phyloP scores from a whole-genome alignment of 495 filamentous ascomycete genomes.

The Penicilliopsis zonata region DNA sequence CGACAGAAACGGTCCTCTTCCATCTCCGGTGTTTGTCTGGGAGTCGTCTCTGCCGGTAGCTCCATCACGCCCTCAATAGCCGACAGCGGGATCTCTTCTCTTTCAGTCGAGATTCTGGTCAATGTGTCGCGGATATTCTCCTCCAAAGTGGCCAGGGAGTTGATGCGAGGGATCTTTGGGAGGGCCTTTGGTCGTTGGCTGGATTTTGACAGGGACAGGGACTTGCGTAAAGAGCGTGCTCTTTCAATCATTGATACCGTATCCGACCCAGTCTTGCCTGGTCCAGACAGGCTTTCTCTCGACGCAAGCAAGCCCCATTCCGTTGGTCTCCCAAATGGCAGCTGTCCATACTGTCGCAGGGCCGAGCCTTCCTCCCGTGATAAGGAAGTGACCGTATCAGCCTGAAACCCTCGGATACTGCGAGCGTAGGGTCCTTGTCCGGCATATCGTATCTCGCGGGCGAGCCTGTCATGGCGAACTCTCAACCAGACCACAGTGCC shows the following conservation, averaged over 20 bases:
- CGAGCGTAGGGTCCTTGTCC: slow-evolving; percentile 11
- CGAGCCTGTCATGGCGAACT: slow-evolving; percentile 27
- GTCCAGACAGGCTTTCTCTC: slow-evolving; percentile 20
- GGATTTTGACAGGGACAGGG: slow-evolving; percentile 19
- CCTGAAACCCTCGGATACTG: slow-evolving; percentile 14
- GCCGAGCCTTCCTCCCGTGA: slow-evolving; percentile 22
- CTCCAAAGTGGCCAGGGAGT: slow-evolving; percentile 19
- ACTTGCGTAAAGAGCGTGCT: slow-evolving; percentile 17
- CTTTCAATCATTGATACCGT: slow-evolving; percentile 16
- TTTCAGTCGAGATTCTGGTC: slow-evolving; percentile 7
- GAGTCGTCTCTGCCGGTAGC: slow-evolving; percentile 28
- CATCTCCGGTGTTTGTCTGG: slow-evolving; percentile 28
- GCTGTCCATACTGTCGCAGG: slow-evolving; percentile 23
- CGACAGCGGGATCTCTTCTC: slow-evolving; percentile 23
- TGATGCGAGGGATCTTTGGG: slow-evolving; percentile 12
- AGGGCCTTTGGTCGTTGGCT: slow-evolving; percentile 13
- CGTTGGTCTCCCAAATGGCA: slow-evolving; percentile 24
- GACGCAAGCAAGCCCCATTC: slow-evolving; percentile 35
- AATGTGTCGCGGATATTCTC: slow-evolving; percentile 11
- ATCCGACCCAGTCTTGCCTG: slow-evolving; percentile 11
- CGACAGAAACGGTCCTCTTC: slow-evolving; percentile 13
- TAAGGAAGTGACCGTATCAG: slow-evolving; percentile 24
- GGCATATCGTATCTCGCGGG: slow-evolving; percentile 15
- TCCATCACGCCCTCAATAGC: slow-evolving; percentile 30
- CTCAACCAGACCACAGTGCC: slow-evolving; percentile 28